phyloP scores from a whole-genome alignment of 2,329 filamentous ascomycete species.

The Drechslerella dactyloides region DNA sequence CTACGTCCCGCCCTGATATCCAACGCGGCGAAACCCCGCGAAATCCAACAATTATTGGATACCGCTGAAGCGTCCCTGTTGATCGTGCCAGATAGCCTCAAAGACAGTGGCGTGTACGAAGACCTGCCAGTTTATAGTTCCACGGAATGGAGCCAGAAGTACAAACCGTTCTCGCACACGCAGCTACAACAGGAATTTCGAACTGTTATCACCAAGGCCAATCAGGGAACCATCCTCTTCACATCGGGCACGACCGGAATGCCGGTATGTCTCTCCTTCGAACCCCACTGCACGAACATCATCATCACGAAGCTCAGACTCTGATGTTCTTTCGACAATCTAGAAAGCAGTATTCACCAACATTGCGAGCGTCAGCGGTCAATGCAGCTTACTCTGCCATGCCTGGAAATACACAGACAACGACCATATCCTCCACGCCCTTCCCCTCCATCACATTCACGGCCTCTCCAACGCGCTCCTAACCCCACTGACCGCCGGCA shows the following conservation, averaged over 20 bases:
- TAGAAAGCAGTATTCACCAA: slow-evolving; percentile 47
- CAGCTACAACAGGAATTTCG: slow-evolving; percentile 8
- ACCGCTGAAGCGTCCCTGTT: slow-evolving; percentile 2
- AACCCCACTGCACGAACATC: background rate
- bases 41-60: slow-evolving; percentile 20
- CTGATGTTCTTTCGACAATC: background rate
- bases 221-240: slow-evolving; percentile 36
- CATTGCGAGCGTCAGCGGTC: slow-evolving; percentile 4
- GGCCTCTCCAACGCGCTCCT: slow-evolving; percentile 91
- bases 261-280: slow-evolving; percentile 14
- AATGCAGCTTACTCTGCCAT: slow-evolving; percentile 46
- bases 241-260: slow-evolving; percentile 43
- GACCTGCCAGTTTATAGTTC: background rate
- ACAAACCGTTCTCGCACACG: background rate
- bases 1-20: slow-evolving; percentile 30
- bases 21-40: slow-evolving; percentile 14
- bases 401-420: slow-evolving; percentile 78
- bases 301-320: background rate
- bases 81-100: slow-evolving; percentile 14
- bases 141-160: background rate
- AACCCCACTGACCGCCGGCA: slow-evolving; percentile 83
- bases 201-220: background rate
- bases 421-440: slow-evolving; percentile 85
- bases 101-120: background rate
- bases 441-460: slow-evolving; percentile 96